phyloP scores from a whole-genome alignment of 192 early-diverging fungal species.

The Cetraspora pellucida region DNA sequence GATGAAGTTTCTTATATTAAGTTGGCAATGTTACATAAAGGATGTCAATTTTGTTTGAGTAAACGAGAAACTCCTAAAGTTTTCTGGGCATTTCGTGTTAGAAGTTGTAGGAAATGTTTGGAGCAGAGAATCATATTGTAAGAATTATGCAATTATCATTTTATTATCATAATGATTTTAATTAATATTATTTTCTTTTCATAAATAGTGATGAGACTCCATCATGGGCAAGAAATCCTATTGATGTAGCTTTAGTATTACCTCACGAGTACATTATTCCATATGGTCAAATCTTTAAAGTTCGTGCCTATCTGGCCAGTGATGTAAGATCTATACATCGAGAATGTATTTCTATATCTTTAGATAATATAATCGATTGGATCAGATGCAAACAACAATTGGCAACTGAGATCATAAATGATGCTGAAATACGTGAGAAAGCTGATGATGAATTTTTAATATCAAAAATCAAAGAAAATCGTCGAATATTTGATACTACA shows the following conservation, averaged over 20 bases:
- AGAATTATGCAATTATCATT: background rate
- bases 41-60: conserved; percentile 21
- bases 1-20: conserved; percentile 10
- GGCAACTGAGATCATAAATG: background rate
- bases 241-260: background rate
- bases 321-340: background rate
- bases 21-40: conserved; percentile 1
- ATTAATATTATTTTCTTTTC: background rate
- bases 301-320: background rate
- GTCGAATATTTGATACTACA: background rate
- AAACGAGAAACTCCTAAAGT: background rate
- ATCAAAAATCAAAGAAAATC: background rate
- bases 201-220: background rate
- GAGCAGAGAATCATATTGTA: background rate
- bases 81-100: conserved; percentile 21
- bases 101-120: conserved; percentile 5
- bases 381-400: background rate
- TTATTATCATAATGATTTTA: background rate
- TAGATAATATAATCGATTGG: background rate
- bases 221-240: background rate
- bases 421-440: background rate
- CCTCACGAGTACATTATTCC: background rate
- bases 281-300: background rate
- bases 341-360: background rate
- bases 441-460: background rate